phyloP scores from a whole-genome alignment of 305 asterid genomes.

The Rubia peregrina region DNA sequence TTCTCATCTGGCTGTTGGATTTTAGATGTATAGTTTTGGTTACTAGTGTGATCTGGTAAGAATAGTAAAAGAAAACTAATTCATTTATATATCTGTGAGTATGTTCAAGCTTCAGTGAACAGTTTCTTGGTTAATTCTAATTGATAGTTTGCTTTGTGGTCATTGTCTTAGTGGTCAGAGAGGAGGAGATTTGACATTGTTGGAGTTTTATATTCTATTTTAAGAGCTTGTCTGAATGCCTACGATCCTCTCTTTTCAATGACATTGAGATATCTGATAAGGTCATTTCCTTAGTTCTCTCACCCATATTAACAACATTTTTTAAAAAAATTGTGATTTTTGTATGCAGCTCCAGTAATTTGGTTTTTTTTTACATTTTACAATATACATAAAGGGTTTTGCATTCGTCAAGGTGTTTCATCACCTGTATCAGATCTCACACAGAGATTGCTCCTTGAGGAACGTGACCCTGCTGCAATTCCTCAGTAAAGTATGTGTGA shows the following conservation, averaged over 20 bases:
- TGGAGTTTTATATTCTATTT: slow-evolving; percentile 70
- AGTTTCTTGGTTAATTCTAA: not conserved
- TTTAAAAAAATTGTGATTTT: too few relatives aligned
- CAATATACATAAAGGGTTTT: slow-evolving; percentile 90
- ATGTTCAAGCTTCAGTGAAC: not conserved
- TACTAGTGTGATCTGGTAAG: not conserved
- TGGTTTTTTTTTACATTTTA: slow-evolving; percentile 14
- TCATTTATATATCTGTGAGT: not conserved
- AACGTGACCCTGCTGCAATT: slow-evolving; percentile 82
- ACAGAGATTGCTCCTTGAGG: slow-evolving; percentile 94
- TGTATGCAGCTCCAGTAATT: not conserved
- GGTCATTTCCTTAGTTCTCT: slow-evolving; percentile 32
- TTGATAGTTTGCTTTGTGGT: not conserved
- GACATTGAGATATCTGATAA: slow-evolving; percentile 89
- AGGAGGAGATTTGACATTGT: slow-evolving; percentile 86
- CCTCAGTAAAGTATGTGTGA: slow-evolving; percentile 68
- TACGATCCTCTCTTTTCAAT: slow-evolving; percentile 81
- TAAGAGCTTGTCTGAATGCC: slow-evolving; percentile 73
- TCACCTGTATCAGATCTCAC: slow-evolving; percentile 90
- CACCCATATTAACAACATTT: too few relatives aligned
- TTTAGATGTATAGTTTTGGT: not conserved
- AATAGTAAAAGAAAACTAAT: not conserved
- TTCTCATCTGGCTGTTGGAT: not conserved
- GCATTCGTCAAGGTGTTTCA: slow-evolving; percentile 78
- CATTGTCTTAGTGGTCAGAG: slow-evolving; percentile 79